These are phyloP conservation scores for Suillus plorans DNA, from an alignment of 768 basidiomycete species.

Conservation along the genomic window DNA sequence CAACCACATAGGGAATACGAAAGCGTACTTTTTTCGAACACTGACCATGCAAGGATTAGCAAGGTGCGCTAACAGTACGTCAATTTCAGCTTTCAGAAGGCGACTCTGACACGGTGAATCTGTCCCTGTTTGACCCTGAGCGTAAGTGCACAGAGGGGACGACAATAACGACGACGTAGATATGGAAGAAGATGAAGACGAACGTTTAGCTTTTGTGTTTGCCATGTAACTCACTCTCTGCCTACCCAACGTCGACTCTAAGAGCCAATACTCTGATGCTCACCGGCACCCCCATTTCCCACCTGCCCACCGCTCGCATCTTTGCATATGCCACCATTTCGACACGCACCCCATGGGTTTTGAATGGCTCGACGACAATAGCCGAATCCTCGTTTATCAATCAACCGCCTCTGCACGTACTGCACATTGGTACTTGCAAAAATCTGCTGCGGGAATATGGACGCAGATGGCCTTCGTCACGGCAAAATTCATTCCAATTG, in stretches of 20 bases:
- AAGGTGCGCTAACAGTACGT: conserved; percentile 68
- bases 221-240: conserved; percentile 13
- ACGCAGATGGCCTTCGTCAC: conserved; percentile 56
- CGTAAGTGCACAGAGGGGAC: conserved; percentile 38
- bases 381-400: conserved; percentile 76
- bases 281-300: conserved; percentile 69
- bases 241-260: conserved; percentile 25
- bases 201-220: no score
- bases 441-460: conserved; percentile 48
- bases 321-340: conserved; percentile 85
- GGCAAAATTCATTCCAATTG: conserved; percentile 66
- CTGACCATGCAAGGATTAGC: conserved; percentile 52
- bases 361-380: conserved; percentile 88
- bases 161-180: conserved; percentile 37
- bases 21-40: conserved; percentile 75
- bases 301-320: conserved; percentile 72
- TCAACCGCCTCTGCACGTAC: conserved; percentile 51
- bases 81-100: conserved; percentile 36
- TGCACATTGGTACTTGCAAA: conserved; percentile 52
- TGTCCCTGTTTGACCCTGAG: conserved; percentile 39
- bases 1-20: conserved; percentile 66
- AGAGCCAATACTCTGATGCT: conserved; percentile 71
- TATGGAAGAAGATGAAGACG: conserved; percentile 26
- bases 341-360: conserved; percentile 71
- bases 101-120: conserved; percentile 43